Evolutionary conservation across 805 yeast species (phyloP).

Genomic region (Lachancea dasiensis): DNA sequence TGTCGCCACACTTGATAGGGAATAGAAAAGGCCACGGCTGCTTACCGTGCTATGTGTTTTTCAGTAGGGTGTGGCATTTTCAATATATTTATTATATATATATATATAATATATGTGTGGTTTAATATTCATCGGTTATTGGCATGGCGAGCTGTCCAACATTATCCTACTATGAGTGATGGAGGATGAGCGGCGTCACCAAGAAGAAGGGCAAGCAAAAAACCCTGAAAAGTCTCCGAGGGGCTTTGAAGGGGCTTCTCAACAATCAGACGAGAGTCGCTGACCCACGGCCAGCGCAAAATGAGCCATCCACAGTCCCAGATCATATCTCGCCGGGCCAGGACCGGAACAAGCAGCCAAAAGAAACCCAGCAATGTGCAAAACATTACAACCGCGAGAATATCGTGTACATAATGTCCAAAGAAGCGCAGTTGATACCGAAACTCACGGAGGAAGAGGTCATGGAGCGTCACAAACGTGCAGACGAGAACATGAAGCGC

Average conservation of each 20-base stretch:
- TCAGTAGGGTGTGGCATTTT: no score
- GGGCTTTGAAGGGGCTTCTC: slow-evolving; percentile 21
- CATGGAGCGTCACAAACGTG: slow-evolving; percentile 29
- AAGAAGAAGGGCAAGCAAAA: slow-evolving; percentile 13
- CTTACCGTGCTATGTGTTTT: no score
- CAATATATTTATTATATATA: not conserved
- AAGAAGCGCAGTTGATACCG: slow-evolving; percentile 29
- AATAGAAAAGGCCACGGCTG: no score
- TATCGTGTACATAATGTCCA: slow-evolving; percentile 28
- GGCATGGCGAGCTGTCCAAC: no score
- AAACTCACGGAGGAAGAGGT: slow-evolving; percentile 31
- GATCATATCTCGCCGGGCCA: no score
- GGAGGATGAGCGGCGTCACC: slow-evolving; percentile 9
- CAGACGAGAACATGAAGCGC: slow-evolving; percentile 32
- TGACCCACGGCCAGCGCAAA: no score
- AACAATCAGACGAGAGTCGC: no score
- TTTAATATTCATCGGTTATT: no score
- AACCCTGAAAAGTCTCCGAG: slow-evolving; percentile 16
- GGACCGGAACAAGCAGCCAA: not conserved
- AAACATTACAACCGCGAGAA: slow-evolving; percentile 9
- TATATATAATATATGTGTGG: not conserved
- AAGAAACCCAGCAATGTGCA: not conserved
- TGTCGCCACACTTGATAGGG: slow-evolving; percentile 26
- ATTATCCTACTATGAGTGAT: not conserved
- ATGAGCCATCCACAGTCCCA: not conserved